Base-by-base conservation (phyloP, 495 filamentous ascomycete genomes). In the Penicillium verhagenii region DNA sequence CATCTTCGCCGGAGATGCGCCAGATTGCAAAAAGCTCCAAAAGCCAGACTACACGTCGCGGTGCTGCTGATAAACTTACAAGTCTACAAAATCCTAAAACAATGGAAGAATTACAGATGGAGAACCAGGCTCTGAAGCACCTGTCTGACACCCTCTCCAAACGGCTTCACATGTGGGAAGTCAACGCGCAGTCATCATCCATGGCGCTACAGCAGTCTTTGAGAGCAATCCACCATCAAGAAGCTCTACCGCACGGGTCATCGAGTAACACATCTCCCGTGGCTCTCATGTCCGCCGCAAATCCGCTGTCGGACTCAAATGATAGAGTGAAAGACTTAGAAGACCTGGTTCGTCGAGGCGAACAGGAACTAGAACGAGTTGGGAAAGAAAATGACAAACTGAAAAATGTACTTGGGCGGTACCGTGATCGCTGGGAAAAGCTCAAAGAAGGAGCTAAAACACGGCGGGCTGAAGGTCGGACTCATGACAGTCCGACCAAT, bases 371-470 rank as follows among this genome's bases (percentile, higher is more conserved):
- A 52, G 81, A 82, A 9, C 71, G 75, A 26, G 64, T 85, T 48
- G 80, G 77, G 35, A 80, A 79, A 50, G 86, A 90, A 54, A 86
- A 91, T 58, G 81, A 87, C 53, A 91, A 88, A 65, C 70, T 90
- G 40, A 79, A 82, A 39, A 76, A 73, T 35, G 84, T 86, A 6
- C 70, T 93, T 18, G 76, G 77, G 11, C 79, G 83, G 52, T 96
- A 95, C 66, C 68, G 88, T 24, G 86, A 90, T 50, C 79, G 84
- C 55, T 96, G 89, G 87, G 88, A 95, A 70, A 86, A 86, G 69
- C 73, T 96, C 62, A 93, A 94, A 67, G 86, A 89, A 16, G 86
- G 88, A 0, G 92, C 92, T 11, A 91, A 88, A 69, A 85, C 81
- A 1, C 54, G 81, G 55, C 54, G 70, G 24, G 65, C 67, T 21